Evolutionary conservation across 768 basidiomycete genomes (phyloP).

Genomic region (Tricholoma terreum): DNA sequence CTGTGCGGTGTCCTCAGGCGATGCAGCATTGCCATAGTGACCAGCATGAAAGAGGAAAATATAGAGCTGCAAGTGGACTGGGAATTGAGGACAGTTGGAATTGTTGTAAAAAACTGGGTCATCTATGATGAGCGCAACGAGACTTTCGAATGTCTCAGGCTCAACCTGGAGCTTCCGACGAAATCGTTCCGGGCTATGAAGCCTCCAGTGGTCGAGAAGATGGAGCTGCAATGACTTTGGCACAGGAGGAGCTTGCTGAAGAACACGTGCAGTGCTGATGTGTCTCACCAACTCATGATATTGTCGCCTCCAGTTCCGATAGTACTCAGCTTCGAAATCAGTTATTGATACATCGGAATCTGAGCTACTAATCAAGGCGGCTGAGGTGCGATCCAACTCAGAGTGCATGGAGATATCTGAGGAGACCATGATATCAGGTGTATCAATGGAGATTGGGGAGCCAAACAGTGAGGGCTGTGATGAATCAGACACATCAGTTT

Average conservation of each 20-base stretch:
- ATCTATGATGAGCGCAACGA: not conserved
- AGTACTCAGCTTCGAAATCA: not conserved
- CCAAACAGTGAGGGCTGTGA: not conserved
- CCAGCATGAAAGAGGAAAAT: too few species aligned
- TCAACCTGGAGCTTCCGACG: slow-evolving; percentile 7
- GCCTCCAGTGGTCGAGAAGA: not conserved
- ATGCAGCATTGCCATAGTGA: too few species aligned
- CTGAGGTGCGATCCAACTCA: not conserved
- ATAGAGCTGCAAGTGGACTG: too few species aligned
- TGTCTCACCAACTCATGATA: not conserved
- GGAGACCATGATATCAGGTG: too few species aligned
- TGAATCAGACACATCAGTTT: not conserved
- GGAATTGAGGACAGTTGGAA: too few species aligned
- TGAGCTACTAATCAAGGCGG: not conserved
- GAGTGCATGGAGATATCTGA: not conserved
- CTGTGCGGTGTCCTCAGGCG: too few species aligned
- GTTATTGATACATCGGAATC: not conserved
- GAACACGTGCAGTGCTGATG: not conserved
- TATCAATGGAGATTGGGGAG: too few species aligned
- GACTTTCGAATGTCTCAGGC: slow-evolving; percentile 6
- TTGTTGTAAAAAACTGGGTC: slow-evolving; percentile 6
- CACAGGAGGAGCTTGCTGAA: not conserved
- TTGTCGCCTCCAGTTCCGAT: not conserved
- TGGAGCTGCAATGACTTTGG: not conserved
- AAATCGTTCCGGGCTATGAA: not conserved